These are phyloP conservation scores for Solanum hybrid DNA, from an alignment of 305 asterid species.

Conservation along the genomic window DNA sequence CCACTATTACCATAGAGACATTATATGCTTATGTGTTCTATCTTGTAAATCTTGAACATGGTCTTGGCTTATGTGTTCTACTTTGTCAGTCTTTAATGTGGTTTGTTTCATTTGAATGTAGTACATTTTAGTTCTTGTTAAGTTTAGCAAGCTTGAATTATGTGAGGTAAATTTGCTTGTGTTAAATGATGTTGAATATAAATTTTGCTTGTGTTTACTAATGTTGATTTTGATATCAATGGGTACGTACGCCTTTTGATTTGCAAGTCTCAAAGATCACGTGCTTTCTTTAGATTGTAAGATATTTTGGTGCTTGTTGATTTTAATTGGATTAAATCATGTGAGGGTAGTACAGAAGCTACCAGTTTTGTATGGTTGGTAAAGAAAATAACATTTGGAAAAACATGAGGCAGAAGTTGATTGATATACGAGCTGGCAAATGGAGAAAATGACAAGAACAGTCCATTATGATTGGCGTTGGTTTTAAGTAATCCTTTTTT, in stretches of 20 bases:
- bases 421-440: background rate
- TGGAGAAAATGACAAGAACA: background rate
- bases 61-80: background rate
- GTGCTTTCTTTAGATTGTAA: background rate
- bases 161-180: background rate
- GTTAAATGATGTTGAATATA: background rate
- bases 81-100: background rate
- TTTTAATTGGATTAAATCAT: background rate
- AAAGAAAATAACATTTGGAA: background rate
- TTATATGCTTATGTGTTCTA: background rate
- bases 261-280: background rate
- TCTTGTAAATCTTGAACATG: background rate
- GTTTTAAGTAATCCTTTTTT: background rate
- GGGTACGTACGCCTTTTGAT: background rate
- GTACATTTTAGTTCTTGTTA: background rate
- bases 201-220: background rate
- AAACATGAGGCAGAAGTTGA: background rate
- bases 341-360: background rate
- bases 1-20: background rate
- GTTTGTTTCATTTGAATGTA: background rate
- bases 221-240: background rate
- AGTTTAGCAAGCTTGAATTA: background rate
- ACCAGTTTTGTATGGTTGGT: background rate
- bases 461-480: background rate
- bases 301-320: background rate